These are phyloP conservation scores for Daldinia sp. DNA, from an alignment of 2,329 filamentous ascomycete species.

Conservation along the genomic window DNA sequence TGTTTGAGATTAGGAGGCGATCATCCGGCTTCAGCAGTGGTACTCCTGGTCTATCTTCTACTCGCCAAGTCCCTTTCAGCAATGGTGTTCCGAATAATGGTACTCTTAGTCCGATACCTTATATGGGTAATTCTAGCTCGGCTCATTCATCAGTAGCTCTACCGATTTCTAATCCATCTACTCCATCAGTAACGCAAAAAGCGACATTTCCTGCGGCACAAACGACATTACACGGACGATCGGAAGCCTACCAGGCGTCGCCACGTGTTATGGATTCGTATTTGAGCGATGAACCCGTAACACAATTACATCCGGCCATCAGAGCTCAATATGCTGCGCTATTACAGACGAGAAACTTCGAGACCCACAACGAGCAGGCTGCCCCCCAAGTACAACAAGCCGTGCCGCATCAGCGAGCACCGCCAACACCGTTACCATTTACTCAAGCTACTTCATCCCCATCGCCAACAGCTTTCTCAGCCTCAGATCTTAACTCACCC, in stretches of 20 bases:
- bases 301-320: conserved; percentile 46
- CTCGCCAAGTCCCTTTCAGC: conserved; percentile 28
- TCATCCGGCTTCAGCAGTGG: conserved; percentile 33
- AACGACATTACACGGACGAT: background rate
- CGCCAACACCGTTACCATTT: background rate
- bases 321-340: conserved; percentile 45
- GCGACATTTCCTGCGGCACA: conserved; percentile 6
- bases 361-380: conserved; percentile 19
- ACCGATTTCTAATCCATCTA: conserved; percentile 6
- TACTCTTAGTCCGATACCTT: background rate
- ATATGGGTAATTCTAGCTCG: background rate
- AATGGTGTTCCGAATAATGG: conserved; percentile 12
- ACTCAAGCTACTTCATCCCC: conserved; percentile 6
- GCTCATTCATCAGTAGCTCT: background rate
- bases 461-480: conserved; percentile 8
- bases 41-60: conserved; percentile 21
- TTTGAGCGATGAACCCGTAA: conserved; percentile 16
- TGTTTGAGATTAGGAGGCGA: conserved; percentile 45
- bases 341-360: conserved; percentile 39
- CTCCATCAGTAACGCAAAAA: conserved; percentile 9
- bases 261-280: conserved; percentile 16
- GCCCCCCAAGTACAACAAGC: background rate
- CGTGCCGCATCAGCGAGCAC: conserved; percentile 2
- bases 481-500: conserved; percentile 24
- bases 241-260: conserved; percentile 14